phyloP scores from a whole-genome alignment of 768 basidiomycete species.

The Suillus subalutaceus region DNA sequence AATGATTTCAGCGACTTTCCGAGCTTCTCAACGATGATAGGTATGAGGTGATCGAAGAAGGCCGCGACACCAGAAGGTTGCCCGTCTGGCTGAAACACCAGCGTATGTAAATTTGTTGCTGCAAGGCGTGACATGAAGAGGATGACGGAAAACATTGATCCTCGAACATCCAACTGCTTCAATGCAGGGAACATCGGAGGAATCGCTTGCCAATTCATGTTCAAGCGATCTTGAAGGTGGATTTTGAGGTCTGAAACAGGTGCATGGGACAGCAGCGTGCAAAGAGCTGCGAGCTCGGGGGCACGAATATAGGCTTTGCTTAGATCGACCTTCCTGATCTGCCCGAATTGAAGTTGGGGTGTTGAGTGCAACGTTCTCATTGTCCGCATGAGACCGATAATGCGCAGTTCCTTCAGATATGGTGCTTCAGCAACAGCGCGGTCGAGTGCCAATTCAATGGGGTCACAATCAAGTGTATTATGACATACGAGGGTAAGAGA shows the following conservation, averaged over 20 bases:
- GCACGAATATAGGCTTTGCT: conserved; percentile 5
- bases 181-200: conserved; percentile 9
- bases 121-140: conserved; percentile 11
- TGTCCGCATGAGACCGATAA: neutral
- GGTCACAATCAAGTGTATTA: conserved; percentile 6
- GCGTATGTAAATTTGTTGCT: neutral
- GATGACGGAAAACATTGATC: conserved; percentile 1
- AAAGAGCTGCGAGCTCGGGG: conserved; percentile 2
- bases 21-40: conserved; percentile 4
- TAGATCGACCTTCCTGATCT: conserved; percentile 6
- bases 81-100: conserved; percentile 10
- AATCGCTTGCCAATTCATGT: conserved; percentile 5
- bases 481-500: conserved; percentile 9
- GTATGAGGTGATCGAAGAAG: conserved; percentile 1
- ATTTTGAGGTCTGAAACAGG: conserved; percentile 9
- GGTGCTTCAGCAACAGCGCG: conserved; percentile 4
- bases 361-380: neutral
- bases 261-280: neutral
- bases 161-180: conserved; percentile 7
- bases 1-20: conserved; percentile 10
- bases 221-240: conserved; percentile 3
- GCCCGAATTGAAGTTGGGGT: neutral
- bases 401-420: neutral
- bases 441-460: neutral
- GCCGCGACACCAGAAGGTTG: neutral